Evolutionary conservation across 1,139 yeast species (phyloP).

Genomic region (Yamadazyma oceani): DNA sequence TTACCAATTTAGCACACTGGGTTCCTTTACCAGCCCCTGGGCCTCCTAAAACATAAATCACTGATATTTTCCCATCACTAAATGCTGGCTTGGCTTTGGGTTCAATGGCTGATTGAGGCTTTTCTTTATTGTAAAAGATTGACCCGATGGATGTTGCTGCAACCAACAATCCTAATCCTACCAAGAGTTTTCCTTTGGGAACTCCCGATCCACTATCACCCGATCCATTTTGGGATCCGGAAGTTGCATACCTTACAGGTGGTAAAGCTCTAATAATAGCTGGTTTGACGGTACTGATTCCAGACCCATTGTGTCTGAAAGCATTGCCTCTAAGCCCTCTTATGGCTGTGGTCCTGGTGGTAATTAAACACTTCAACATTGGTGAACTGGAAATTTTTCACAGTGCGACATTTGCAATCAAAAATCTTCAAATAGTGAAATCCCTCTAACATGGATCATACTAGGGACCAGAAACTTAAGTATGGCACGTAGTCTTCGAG

Average conservation of each 20-base stretch:
- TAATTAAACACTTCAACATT: too few species aligned
- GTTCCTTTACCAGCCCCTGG: constrained; percentile 98
- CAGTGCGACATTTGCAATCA: too few species aligned
- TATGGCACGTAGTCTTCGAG: too few species aligned
- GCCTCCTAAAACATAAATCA: constrained; percentile 85
- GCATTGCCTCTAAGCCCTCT: too few species aligned
- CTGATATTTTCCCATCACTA: constrained; percentile 64
- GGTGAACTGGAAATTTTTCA: too few species aligned
- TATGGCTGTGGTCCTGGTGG: too few species aligned
- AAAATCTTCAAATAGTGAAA: too few species aligned
- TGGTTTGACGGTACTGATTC: too few species aligned
- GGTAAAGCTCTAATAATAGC: not conserved
- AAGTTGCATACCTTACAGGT: constrained; percentile 1
- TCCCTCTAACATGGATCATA: too few species aligned
- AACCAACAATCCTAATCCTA: constrained; percentile 39
- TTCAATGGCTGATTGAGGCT: constrained; percentile 51
- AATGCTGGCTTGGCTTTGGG: constrained; percentile 46
- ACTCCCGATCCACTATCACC: not conserved
- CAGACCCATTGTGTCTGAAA: too few species aligned
- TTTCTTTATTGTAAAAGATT: constrained; percentile 41
- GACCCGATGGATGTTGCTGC: constrained; percentile 50
- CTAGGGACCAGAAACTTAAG: too few species aligned
- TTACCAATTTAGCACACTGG: constrained; percentile 83
- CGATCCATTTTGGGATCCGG: constrained; percentile 10
- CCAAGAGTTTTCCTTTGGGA: constrained; percentile 19